Base-by-base conservation (phyloP, 1,139 yeast genomes). In the Lodderomyces margitis region DNA sequence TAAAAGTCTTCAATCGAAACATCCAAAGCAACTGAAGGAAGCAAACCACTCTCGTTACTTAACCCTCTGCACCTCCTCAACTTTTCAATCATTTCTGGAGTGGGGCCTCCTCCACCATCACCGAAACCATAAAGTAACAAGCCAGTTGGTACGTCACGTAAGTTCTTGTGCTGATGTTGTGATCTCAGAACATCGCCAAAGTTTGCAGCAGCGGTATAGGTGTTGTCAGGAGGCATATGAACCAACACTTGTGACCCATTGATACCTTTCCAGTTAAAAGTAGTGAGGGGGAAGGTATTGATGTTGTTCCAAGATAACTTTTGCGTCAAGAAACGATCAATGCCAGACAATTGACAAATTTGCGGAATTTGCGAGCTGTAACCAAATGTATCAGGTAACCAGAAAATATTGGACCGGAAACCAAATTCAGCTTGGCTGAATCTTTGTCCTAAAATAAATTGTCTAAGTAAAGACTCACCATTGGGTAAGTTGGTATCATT, bases 31-130 rank as follows among this genome's bases (percentile, higher is more conserved):
- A 89, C 87, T 2, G 87, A 76, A 5, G 98, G 98, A 48, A 80
- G 74, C 39, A 79, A 78, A 16, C 89, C 94, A 17, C 83, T 82
- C 9, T 84, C 83, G 57, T 91, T 86, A 21, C 89, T 78, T 47
- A 91, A 64, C 15, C 97, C 97, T 56, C 98, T 77, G 59, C 92
- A 84, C 54, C 98, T 80, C 59, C 98, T 80, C 54, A 92, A 72
- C 59, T 88, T 89, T 58, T 92, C 97, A 49, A 92, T 58, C 96
- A 89, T 91, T 56, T 86, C 96, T 35, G 86, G 86, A 4, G 88
- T 83, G 31, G 98, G 98, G 5, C 98, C 98, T 50, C 98, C 98
- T 48, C 98, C 98, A 53, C 98, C 98, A 58, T 92, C 98, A 57
- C 98, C 98, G 54, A 85, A 81, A 32, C 98, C 98, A 55, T 80